Conservation (phyloP, 225 moss, liverwort and hornwort species). For the Thuidium tamariscinum region DNA sequence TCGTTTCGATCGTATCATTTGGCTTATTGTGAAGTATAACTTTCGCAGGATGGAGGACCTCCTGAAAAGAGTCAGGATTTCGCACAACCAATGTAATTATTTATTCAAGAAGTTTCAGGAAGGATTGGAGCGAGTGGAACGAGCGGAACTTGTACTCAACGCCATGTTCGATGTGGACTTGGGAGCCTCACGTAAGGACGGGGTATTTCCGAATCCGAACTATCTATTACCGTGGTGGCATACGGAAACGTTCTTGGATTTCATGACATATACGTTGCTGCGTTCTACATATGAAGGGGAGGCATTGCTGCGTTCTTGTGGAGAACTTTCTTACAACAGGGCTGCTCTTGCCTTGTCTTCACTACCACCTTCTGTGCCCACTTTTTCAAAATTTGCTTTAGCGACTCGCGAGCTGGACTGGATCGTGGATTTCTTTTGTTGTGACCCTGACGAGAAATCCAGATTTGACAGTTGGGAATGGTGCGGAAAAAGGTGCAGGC, state of each 20-base stretch:
- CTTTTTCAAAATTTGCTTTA: neutral
- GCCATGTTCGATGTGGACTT: neutral
- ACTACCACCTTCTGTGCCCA: neutral
- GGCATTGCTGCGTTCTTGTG: neutral
- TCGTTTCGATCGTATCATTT: neutral
- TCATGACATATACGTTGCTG: rapidly evolving
- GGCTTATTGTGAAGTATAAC: rapidly evolving
- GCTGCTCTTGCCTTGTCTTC: neutral
- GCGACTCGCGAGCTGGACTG: neutral
- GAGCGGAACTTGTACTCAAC: neutral
- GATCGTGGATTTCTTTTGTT: neutral
- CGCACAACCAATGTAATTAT: neutral
- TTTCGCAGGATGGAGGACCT: neutral
- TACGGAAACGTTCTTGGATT: no score
- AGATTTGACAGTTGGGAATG: neutral
- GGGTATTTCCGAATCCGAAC: no score
- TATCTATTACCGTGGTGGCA: no score
- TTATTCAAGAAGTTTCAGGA: neutral
- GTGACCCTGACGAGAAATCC: neutral
- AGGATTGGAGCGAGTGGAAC: neutral
- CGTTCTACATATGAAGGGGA: neutral
- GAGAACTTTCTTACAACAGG: neutral
- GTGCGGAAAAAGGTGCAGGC: neutral
- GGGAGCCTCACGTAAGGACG: no score
- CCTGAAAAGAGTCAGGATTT: neutral